These are phyloP conservation scores for Lichtheimia ornata DNA, from an alignment of 371 early-diverging fungal genomes.

Conservation along the genomic window DNA sequence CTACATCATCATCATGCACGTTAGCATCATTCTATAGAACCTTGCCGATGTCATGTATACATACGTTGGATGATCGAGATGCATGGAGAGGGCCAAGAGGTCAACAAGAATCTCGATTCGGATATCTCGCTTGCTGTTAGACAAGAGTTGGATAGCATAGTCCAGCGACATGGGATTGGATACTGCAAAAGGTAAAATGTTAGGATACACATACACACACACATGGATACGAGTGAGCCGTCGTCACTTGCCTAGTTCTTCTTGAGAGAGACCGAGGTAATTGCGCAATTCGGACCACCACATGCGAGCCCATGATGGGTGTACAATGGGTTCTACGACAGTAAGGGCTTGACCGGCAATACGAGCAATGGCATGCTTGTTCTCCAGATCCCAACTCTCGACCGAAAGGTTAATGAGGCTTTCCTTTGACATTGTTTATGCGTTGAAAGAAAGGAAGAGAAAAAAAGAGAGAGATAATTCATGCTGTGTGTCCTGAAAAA, in stretches of 20 bases:
- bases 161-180: slow-evolving; percentile 12
- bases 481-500: not conserved
- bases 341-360: slow-evolving; percentile 25
- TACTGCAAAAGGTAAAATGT: not conserved
- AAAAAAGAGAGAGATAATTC: slow-evolving; percentile 6
- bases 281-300: slow-evolving; percentile 29
- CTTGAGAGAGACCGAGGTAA: slow-evolving; percentile 27
- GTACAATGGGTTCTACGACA: slow-evolving; percentile 15
- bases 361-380: slow-evolving; percentile 29
- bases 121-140: slow-evolving; percentile 26
- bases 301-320: slow-evolving; percentile 22
- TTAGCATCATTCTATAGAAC: no score
- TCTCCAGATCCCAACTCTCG: slow-evolving; percentile 24
- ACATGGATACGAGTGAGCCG: not conserved
- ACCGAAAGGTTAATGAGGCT: slow-evolving; percentile 25
- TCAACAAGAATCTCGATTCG: slow-evolving; percentile 41
- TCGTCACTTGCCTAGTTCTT: slow-evolving; percentile 25
- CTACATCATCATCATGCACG: not conserved
- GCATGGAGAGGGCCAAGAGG: slow-evolving; percentile 28
- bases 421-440: slow-evolving; percentile 1
- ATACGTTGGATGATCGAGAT: slow-evolving; percentile 10
- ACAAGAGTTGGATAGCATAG: slow-evolving; percentile 17
- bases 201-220: not conserved
- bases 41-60: not conserved
- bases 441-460: not conserved